A percentile compares a stretch with the other conserved stretches of the same genome.
Evolutionary conservation across 805 yeast genomes (phyloP).

Genomic region (Kodamaea nitidulidarum): DNA sequence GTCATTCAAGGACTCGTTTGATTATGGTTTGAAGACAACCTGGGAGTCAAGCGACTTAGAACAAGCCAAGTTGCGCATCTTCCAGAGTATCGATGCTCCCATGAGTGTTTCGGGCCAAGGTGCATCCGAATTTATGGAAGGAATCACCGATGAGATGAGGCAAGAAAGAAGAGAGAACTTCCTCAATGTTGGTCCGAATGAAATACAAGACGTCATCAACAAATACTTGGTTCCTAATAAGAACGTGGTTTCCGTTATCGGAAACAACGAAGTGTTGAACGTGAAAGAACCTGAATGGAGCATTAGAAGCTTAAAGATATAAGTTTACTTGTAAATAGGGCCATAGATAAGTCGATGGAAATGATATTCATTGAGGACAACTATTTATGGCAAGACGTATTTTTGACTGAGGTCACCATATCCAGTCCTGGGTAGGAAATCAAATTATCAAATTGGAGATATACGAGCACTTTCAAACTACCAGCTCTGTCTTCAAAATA

Average conservation of each 20-base stretch:
- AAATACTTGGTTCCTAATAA: constrained; percentile 47
- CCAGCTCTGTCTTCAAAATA: no score
- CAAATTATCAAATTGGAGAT: no score
- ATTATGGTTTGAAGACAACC: constrained; percentile 22
- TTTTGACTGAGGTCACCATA: no score
- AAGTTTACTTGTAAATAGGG: not conserved
- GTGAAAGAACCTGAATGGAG: constrained; percentile 17
- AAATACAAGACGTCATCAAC: constrained; percentile 62
- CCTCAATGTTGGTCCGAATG: constrained; percentile 59
- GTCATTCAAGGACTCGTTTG: constrained; percentile 46
- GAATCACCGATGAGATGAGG: constrained; percentile 71
- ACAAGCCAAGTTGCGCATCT: constrained; percentile 86
- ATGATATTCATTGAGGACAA: no score
- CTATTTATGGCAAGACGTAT: no score
- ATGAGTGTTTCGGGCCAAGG: constrained; percentile 79
- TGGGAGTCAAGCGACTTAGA: constrained; percentile 69
- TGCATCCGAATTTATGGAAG: constrained; percentile 56
- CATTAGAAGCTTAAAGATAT: constrained; percentile 13
- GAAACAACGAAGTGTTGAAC: constrained; percentile 30
- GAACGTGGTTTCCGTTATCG: constrained; percentile 42
- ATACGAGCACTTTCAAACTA: no score
- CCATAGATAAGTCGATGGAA: not conserved
- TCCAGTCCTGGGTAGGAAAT: no score
- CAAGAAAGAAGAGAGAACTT: constrained; percentile 75
- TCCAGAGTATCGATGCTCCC: constrained; percentile 92